phyloP scores from a whole-genome alignment of 2,329 filamentous ascomycete species.

The Hypocreales sp. region DNA sequence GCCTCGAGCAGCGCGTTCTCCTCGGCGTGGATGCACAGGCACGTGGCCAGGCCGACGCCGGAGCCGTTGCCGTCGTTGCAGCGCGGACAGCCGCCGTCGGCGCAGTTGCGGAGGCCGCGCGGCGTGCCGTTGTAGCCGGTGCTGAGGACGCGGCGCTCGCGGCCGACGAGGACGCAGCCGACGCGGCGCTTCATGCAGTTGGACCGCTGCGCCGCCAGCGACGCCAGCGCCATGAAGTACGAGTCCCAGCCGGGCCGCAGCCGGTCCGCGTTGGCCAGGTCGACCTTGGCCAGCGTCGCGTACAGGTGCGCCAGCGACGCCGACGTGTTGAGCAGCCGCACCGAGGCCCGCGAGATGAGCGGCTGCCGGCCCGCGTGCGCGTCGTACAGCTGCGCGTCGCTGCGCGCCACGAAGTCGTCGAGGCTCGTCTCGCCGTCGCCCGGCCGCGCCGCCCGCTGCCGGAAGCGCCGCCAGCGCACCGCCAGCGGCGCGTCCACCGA shows the following conservation, averaged over 20 bases:
- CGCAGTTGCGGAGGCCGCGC: constrained; percentile 74
- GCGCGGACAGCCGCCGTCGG: constrained; percentile 74
- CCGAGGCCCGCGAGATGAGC: constrained; percentile 65
- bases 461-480: constrained; percentile 69
- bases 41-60: constrained; percentile 68
- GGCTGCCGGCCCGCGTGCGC: constrained; percentile 49
- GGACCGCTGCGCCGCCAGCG: constrained; percentile 72
- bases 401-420: constrained; percentile 39
- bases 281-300: constrained; percentile 53
- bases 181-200: constrained; percentile 99
- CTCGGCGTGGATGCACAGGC: constrained; percentile 93
- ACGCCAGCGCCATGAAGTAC: constrained; percentile 97
- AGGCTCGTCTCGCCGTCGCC: constrained; percentile 22
- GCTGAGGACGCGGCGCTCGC: constrained; percentile 73
- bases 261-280: constrained; percentile 64
- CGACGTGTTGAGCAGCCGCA: constrained; percentile 78
- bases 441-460: constrained; percentile 14
- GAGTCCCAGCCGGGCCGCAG: constrained; percentile 87
- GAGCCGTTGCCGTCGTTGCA: constrained; percentile 63
- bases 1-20: constrained; percentile 95
- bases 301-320: constrained; percentile 56
- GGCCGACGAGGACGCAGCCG: constrained; percentile 75
- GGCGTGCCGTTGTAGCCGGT: constrained; percentile 99
- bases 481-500: constrained; percentile 82
- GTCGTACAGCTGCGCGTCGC: constrained; percentile 65